phyloP scores from a whole-genome alignment of 768 basidiomycete genomes.

The Amanita polypyramis region DNA sequence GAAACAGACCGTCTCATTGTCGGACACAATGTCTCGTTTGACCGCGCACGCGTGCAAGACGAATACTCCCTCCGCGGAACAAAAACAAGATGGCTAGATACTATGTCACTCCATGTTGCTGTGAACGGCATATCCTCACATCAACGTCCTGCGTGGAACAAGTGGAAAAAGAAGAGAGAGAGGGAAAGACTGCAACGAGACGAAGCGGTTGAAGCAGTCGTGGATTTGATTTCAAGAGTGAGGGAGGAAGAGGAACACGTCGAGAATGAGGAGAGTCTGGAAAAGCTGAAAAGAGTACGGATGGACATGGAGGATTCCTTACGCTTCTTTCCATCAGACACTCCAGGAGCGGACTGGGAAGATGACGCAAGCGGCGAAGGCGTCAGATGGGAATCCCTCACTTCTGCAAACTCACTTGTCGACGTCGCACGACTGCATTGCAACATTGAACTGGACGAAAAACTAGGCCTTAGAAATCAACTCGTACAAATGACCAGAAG shows the following conservation, averaged over 20 bases:
- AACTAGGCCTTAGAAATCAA: background rate
- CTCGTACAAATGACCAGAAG: constrained; percentile 47
- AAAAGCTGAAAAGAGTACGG: constrained; percentile 26
- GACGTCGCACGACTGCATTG: constrained; percentile 92
- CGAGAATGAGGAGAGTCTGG: constrained; percentile 32
- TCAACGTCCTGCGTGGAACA: constrained; percentile 90
- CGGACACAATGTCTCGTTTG: constrained; percentile 94
- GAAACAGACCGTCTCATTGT: constrained; percentile 49
- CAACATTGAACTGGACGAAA: constrained; percentile 41
- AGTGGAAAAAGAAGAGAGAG: constrained; percentile 65
- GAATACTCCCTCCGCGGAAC: constrained; percentile 70
- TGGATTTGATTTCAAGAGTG: constrained; percentile 27
- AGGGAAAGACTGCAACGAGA: constrained; percentile 41
- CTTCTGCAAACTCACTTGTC: constrained; percentile 82
- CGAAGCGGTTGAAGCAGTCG: constrained; percentile 55
- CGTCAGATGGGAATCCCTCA: constrained; percentile 81
- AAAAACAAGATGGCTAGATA: constrained; percentile 79
- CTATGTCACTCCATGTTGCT: constrained; percentile 90
- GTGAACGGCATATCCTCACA: constrained; percentile 91
- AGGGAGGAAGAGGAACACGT: constrained; percentile 38
- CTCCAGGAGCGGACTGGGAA: background rate
- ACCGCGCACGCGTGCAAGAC: constrained; percentile 70
- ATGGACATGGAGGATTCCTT: constrained; percentile 25
- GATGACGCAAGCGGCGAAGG: constrained; percentile 21
- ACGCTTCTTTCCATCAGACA: constrained; percentile 17